Conservation (phyloP, 495 filamentous ascomycete genomes). For the Podospora conica region DNA sequence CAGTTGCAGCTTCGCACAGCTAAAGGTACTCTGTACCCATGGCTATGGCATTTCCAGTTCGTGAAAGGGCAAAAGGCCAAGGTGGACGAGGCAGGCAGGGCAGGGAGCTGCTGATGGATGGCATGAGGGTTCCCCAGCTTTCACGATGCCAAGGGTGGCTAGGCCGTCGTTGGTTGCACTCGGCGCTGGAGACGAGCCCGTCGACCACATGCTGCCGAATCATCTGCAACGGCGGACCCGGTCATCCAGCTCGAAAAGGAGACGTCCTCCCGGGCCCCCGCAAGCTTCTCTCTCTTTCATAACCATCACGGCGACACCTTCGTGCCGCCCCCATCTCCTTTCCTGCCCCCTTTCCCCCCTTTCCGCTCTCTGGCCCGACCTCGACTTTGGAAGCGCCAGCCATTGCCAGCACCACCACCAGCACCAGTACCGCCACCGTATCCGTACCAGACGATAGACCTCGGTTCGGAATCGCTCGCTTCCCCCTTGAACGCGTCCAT, state of each 20-base stretch:
- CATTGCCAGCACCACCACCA: too few species aligned
- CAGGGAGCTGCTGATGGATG: background rate
- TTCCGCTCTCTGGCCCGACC: background rate
- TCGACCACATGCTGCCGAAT: slow-evolving; percentile 11
- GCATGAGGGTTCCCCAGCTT: background rate
- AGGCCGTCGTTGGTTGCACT: slow-evolving; percentile 8
- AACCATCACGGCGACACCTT: slow-evolving; percentile 6
- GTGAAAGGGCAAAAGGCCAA: too few species aligned
- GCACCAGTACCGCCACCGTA: background rate
- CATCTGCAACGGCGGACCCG: background rate
- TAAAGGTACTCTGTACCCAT: too few species aligned
- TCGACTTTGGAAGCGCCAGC: background rate
- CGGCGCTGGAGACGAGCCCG: slow-evolving; percentile 4
- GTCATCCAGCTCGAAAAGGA: slow-evolving; percentile 4
- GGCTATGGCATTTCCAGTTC: too few species aligned
- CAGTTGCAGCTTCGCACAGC: background rate
- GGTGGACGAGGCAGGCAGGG: too few species aligned
- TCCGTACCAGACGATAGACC: background rate
- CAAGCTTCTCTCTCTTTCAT: slow-evolving; percentile 1
- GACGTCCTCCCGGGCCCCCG: background rate
- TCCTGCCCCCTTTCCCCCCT: background rate
- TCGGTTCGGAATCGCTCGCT: too few species aligned
- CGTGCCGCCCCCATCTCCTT: background rate
- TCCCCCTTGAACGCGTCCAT: too few species aligned
- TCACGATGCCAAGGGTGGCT: slow-evolving; percentile 1